Percentiles rank a stretch among this genome's conserved stretches.
Evolutionary conservation across 176 grass and related monocot genomes (phyloP).

Genomic region (Triticum aestivum): IWGSC_CS_RefSeq_v2.1 NC_057800.1:712722109-712722608

Average conservation of each 20-base stretch:
- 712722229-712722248: constrained; percentile 41
- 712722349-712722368: neutral
- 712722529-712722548: constrained; percentile 29
- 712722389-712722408: neutral
- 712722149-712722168: neutral
- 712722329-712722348: constrained; percentile 9
- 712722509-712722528: constrained; percentile 35
- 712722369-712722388: constrained; percentile 19
- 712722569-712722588: constrained; percentile 27
- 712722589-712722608: constrained; percentile 19
- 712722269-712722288: neutral
- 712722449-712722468: neutral
- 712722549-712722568: neutral
- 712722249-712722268: neutral
- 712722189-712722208: neutral
- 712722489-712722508: constrained; percentile 26
- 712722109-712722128: constrained; percentile 26
- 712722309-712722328: constrained; percentile 10
- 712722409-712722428: neutral
- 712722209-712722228: neutral
- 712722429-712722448: constrained; percentile 1
- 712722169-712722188: constrained; percentile 2
- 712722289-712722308: neutral
- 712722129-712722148: constrained; percentile 26
- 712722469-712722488: constrained; percentile 3